Evolutionary conservation across 495 filamentous ascomycete species (phyloP).

Genomic region (Penicillium robsamsonii): DNA sequence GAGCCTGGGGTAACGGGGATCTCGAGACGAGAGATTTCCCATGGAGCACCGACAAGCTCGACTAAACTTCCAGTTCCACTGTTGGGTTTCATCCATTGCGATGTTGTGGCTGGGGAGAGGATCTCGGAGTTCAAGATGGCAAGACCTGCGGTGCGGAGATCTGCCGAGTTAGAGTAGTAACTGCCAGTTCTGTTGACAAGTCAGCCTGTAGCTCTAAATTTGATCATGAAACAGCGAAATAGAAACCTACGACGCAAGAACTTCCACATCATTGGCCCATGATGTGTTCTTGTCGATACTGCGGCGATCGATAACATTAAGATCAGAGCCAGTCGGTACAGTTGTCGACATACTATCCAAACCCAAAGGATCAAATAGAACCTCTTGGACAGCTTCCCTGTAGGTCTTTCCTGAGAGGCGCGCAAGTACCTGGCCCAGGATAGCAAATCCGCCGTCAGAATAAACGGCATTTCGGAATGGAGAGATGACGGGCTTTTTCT

Average conservation of each 20-base stretch:
- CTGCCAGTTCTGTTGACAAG: slow-evolving; percentile 15
- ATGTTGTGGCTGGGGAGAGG: slow-evolving; percentile 35
- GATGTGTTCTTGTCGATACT: slow-evolving; percentile 16
- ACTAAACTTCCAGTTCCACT: slow-evolving; percentile 14
- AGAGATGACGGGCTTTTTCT: slow-evolving; percentile 10
- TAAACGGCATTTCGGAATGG: slow-evolving; percentile 38
- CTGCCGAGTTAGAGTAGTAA: slow-evolving; percentile 21
- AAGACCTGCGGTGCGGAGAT: slow-evolving; percentile 33
- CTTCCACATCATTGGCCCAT: slow-evolving; percentile 5
- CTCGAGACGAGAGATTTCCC: slow-evolving; percentile 11
- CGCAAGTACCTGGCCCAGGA: slow-evolving; percentile 53
- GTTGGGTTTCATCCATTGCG: slow-evolving; percentile 41
- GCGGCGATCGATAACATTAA: slow-evolving; percentile 38
- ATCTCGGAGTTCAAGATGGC: slow-evolving; percentile 47
- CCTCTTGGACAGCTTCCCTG: slow-evolving; percentile 36
- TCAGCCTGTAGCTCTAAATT: not conserved
- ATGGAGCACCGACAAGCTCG: slow-evolving; percentile 18
- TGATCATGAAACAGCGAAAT: too few species aligned
- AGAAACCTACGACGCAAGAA: slow-evolving; percentile 9
- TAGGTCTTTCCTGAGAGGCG: slow-evolving; percentile 45
- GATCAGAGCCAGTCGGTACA: slow-evolving; percentile 24
- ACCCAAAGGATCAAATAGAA: slow-evolving; percentile 38
- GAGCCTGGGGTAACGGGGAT: slow-evolving; percentile 16
- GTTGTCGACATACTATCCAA: slow-evolving; percentile 41
- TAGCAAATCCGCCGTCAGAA: slow-evolving; percentile 13